Percentiles rank a stretch among this genome's conserved stretches.
phyloP scores from a whole-genome alignment of 169 alveolate genomes.

The Plasmodium yoelii region DNA sequence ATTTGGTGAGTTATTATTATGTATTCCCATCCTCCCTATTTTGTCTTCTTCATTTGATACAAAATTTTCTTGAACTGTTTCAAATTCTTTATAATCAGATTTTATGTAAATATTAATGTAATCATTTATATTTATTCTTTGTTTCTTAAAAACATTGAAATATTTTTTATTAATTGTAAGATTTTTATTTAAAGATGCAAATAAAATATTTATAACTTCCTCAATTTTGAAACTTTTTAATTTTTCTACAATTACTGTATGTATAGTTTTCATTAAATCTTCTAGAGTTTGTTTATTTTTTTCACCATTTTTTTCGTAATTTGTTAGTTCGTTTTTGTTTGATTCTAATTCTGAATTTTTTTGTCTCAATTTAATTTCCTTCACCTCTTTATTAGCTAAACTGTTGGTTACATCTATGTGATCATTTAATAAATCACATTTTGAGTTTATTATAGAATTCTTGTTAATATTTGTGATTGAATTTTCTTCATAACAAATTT shows the following conservation, averaged over 20 bases:
- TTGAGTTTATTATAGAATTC: neutral
- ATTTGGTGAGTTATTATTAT: neutral
- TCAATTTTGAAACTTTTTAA: slow-evolving; percentile 54
- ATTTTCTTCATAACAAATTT: neutral
- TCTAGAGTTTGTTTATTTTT: neutral
- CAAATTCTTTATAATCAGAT: neutral
- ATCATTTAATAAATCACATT: neutral
- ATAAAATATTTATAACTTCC: slow-evolving; percentile 51
- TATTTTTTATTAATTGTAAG: slow-evolving; percentile 28
- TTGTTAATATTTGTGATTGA: neutral
- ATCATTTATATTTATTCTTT: slow-evolving; percentile 29
- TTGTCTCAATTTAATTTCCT: neutral
- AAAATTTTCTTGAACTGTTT: neutral
- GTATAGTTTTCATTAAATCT: slow-evolving; percentile 9
- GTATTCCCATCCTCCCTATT: neutral
- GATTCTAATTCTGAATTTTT: neutral
- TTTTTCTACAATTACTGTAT: slow-evolving; percentile 27
- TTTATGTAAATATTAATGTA: slow-evolving; percentile 40
- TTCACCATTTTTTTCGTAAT: neutral
- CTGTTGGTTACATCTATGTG: neutral
- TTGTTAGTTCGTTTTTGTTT: neutral
- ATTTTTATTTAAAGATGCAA: slow-evolving; percentile 26
- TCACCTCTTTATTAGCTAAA: neutral
- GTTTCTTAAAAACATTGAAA: slow-evolving; percentile 34
- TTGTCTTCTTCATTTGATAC: neutral